These are phyloP conservation scores for Candida xyloterini DNA, from an alignment of 805 yeast species.

Conservation along the genomic window DNA sequence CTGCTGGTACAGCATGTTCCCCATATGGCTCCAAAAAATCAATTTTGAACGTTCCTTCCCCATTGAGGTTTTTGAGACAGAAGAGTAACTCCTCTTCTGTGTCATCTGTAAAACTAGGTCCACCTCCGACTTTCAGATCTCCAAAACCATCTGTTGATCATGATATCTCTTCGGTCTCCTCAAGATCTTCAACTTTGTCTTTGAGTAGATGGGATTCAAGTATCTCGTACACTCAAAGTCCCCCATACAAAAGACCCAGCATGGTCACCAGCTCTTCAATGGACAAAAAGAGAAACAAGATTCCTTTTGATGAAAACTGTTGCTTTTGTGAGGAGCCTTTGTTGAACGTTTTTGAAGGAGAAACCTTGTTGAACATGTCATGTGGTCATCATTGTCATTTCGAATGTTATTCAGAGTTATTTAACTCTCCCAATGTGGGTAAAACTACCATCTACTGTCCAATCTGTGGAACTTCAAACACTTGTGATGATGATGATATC, in stretches of 20 bases:
- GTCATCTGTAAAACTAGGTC: conserved; percentile 10
- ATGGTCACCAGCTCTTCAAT: conserved; percentile 6
- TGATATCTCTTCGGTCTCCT: conserved; percentile 12
- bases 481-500: conserved; percentile 15
- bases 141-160: conserved; percentile 8
- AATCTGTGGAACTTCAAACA: conserved; percentile 14
- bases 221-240: conserved; percentile 15
- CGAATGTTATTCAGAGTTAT: conserved; percentile 38
- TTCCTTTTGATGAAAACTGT: conserved; percentile 29
- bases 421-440: conserved; percentile 10
- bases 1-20: conserved; percentile 6
- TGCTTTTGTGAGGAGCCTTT: conserved; percentile 45
- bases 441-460: conserved; percentile 18
- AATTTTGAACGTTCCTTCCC: background rate
- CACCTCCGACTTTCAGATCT: conserved; percentile 13
- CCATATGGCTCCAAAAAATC: background rate
- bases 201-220: conserved; percentile 9
- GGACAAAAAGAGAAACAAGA: conserved; percentile 10
- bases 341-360: conserved; percentile 39
- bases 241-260: conserved; percentile 16
- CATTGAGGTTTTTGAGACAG: conserved; percentile 3
- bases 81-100: conserved; percentile 6
- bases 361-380: conserved; percentile 38
- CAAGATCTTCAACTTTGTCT: conserved; percentile 13
- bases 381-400: conserved; percentile 46